These are phyloP conservation scores for Triticum urartu DNA, from an alignment of 176 grass and related monocot genomes.

Conservation along the genomic window DNA sequence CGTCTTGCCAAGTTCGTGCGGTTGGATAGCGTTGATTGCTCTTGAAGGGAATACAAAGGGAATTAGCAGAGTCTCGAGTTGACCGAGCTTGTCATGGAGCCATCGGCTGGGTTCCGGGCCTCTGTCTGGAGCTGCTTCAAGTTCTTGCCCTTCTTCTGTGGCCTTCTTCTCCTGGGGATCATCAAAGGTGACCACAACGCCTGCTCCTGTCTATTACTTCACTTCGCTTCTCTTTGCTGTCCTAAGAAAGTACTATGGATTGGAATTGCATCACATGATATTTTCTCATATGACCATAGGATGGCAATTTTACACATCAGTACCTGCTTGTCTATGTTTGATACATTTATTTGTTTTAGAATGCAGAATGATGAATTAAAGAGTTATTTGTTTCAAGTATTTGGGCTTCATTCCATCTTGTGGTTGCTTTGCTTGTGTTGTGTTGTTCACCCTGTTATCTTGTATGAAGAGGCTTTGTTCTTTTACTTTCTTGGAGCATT, in stretches of 20 bases:
- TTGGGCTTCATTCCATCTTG: neutral
- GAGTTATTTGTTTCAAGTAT: neutral
- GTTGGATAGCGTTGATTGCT: neutral
- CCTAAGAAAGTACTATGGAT: neutral
- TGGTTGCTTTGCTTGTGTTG: conserved; percentile 13
- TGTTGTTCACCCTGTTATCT: neutral
- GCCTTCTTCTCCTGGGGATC: conserved; percentile 72
- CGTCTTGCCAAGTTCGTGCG: neutral
- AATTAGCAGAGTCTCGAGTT: neutral
- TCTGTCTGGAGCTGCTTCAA: conserved; percentile 67
- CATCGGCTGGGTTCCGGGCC: conserved; percentile 47
- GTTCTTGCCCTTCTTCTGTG: conserved; percentile 80
- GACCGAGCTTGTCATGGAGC: conserved; percentile 49
- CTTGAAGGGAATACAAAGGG: neutral
- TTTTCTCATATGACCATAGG: neutral
- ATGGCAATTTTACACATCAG: no score
- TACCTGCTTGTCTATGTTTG: no score
- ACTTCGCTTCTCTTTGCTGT: neutral
- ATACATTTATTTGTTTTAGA: neutral
- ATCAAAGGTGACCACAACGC: conserved; percentile 65
- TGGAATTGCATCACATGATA: neutral
- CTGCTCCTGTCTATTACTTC: neutral
- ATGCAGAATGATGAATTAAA: neutral
- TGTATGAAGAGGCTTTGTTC: neutral
- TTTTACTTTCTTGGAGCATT: neutral